phyloP scores from a whole-genome alignment of 371 early-diverging fungal species.

The Rozella allomycis region DNA sequence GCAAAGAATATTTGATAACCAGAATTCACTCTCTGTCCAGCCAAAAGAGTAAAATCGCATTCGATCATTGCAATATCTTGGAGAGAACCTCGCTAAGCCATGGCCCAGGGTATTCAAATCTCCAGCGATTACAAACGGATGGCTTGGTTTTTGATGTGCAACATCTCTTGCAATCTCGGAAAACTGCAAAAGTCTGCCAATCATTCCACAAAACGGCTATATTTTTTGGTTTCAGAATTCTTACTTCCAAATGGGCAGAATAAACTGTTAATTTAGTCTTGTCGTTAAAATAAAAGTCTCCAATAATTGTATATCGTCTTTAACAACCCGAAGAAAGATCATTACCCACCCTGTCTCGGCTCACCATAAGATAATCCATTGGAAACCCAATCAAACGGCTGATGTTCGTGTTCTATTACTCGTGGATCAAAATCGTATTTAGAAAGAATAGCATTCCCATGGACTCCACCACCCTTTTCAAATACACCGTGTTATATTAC shows the following conservation, averaged over 20 bases:
- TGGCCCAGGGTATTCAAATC: conserved; percentile 65
- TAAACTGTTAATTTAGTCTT: no score
- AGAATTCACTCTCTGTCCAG: conserved; percentile 46
- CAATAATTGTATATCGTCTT: conserved; percentile 25
- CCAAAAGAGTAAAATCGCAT: conserved; percentile 40
- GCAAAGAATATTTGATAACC: conserved; percentile 8
- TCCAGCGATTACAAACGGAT: conserved; percentile 45
- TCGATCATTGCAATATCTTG: conserved; percentile 36
- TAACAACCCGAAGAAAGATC: conserved; percentile 28
- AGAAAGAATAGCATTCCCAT: conserved; percentile 59
- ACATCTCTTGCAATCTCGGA: conserved; percentile 44
- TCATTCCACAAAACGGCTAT: conserved; percentile 48
- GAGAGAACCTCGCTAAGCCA: conserved; percentile 45
- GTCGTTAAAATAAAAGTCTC: no score
- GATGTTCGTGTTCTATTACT: conserved; percentile 37
- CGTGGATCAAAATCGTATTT: conserved; percentile 37
- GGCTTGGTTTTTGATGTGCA: conserved; percentile 10
- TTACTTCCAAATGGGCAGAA: conserved; percentile 54
- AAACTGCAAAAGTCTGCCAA: conserved; percentile 36
- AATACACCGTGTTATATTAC: no score
- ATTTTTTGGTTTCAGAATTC: no score
- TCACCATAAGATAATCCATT: conserved; percentile 35
- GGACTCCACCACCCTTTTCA: conserved; percentile 50
- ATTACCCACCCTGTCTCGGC: conserved; percentile 38
- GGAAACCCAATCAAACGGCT: conserved; percentile 47